Percentiles rank a stretch among this genome's conserved stretches.
These are phyloP conservation scores for Agrocybe pediades DNA, from an alignment of 768 basidiomycete species.

Conservation along the genomic window DNA sequence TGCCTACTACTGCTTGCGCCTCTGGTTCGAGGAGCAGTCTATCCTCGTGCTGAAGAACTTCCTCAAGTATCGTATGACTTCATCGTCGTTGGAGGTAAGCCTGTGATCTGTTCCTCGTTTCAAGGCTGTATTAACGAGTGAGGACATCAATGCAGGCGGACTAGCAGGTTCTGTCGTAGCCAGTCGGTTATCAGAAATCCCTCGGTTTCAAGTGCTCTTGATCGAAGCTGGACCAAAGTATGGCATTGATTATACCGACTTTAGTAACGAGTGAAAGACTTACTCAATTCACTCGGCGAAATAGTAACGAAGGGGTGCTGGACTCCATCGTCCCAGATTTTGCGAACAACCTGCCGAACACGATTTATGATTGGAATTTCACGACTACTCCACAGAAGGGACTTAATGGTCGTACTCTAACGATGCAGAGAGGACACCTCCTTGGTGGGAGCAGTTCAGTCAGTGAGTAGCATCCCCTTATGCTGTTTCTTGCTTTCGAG, in stretches of 20 bases:
- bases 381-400: slow-evolving; percentile 1
- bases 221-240: slow-evolving; percentile 62
- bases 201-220: slow-evolving; percentile 46
- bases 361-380: slow-evolving; percentile 9
- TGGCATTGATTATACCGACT: neutral
- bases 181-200: slow-evolving; percentile 53
- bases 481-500: neutral
- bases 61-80: slow-evolving; percentile 17
- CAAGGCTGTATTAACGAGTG: neutral
- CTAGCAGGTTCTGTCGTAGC: slow-evolving; percentile 63
- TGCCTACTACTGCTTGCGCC: neutral
- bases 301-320: neutral
- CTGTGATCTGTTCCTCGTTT: neutral
- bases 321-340: neutral
- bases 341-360: neutral
- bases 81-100: slow-evolving; percentile 26
- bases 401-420: neutral
- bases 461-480: neutral
- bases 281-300: neutral
- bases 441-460: slow-evolving; percentile 11
- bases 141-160: slow-evolving; percentile 32
- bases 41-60: neutral
- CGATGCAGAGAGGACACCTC: slow-evolving; percentile 5
- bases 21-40: neutral
- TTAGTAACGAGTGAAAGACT: neutral